Evolutionary conservation across 176 grass and related monocot genomes (phyloP).

Genomic region (Lolium multiflorum): DNA sequence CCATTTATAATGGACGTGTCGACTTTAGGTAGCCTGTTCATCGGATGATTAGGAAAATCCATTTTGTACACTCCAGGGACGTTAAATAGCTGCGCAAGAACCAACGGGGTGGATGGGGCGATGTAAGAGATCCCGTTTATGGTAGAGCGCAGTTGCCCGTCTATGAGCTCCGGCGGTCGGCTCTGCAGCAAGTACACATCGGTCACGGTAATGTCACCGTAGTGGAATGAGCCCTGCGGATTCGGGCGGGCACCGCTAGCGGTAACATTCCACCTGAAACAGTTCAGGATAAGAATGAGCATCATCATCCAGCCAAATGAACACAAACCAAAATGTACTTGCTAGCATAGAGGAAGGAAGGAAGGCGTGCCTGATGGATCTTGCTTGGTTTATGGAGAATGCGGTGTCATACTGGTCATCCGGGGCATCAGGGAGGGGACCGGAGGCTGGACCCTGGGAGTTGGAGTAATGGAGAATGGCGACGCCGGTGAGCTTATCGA

Average conservation of each 20-base stretch:
- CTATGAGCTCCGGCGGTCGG: constrained; percentile 68
- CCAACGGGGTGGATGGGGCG: constrained; percentile 70
- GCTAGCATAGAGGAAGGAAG: neutral
- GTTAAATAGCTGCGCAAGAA: constrained; percentile 86
- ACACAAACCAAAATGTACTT: neutral
- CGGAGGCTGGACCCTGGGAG: constrained; percentile 74
- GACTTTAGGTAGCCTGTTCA: constrained; percentile 83
- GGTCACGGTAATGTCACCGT: constrained; percentile 90
- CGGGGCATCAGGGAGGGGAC: constrained; percentile 78
- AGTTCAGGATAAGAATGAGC: neutral
- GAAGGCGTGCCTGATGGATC: constrained; percentile 72
- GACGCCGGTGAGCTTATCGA: constrained; percentile 70
- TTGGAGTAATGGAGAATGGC: constrained; percentile 92
- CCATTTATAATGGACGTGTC: constrained; percentile 93
- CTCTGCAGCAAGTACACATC: constrained; percentile 83
- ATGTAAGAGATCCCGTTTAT: constrained; percentile 94
- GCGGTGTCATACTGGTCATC: constrained; percentile 78
- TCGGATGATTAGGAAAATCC: constrained; percentile 81
- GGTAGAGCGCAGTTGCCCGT: constrained; percentile 69
- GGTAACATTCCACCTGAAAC: constrained; percentile 91
- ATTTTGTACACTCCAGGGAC: constrained; percentile 83
- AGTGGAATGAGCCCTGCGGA: constrained; percentile 93
- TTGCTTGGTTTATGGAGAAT: constrained; percentile 94
- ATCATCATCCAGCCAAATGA: neutral
- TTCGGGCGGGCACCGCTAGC: constrained; percentile 89